Base-by-base conservation (phyloP, 768 basidiomycete genomes). In the Boletus coccyginus region DNA sequence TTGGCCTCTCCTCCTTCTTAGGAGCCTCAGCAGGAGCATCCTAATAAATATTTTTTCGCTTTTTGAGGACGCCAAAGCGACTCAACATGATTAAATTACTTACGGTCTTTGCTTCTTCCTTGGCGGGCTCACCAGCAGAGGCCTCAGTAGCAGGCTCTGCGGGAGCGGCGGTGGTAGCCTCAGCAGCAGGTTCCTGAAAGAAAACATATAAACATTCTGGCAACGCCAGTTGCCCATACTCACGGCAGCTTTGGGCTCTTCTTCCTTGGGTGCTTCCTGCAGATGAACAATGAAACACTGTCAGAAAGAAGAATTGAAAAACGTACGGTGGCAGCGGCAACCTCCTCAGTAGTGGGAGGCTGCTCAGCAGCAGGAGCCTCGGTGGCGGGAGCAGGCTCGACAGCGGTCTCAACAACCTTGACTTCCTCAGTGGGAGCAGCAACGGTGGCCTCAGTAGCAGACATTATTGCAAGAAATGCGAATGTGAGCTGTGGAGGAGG, bases 1-100 rank as follows among this genome's bases (percentile, higher is more conserved):
- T 90, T 65, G 90, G 88, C 63, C 81, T 80, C 39, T 90, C 86
- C 62, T 91, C 86, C 78, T 90, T 91, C 83, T 87, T 86, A 5
- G 68, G 9, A 32, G 75, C 58, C 55, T 78, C 71, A 50, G 77
- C 75, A 69, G 87, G 77, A 17, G 76, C 77, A 78, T 76, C 44
- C 62, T 59, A 52, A 50, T 32, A 32, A 36, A 36, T 19, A 43
- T 0, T 9, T 27, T n/a, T 46, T 21, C 16, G 13, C 7, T 42
- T n/a, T n/a, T n/a, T 12, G 74, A 56, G 65, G 63, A 17, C 70
- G 50, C 55, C 74, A 76, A 46, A 70, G 70, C 52, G 61, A 58
- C 46, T 60, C 58, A 29, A 61, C 60, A 46, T 32, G 38, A 49
- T 19, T 24, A 24, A 50, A 29, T 8, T 5, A 71, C 73, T 51